Evolutionary conservation across 2,329 filamentous ascomycete genomes (phyloP), one percentile per base, ranked within the genome.

Genomic region (Arthrobotrys conoides): DNA sequence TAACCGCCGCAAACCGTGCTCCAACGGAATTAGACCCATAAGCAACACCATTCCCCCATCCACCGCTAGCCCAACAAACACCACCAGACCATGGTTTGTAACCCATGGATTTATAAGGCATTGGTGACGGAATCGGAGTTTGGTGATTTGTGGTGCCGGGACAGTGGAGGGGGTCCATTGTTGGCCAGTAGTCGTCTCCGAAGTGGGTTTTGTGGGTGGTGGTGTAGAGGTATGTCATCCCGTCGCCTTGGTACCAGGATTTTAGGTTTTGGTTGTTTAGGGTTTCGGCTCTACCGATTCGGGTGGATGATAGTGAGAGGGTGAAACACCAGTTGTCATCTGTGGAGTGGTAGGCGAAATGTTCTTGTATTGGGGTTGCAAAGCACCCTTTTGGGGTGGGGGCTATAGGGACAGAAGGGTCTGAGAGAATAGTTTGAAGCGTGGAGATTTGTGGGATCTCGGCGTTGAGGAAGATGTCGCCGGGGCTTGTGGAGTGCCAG

Each of bases 171-270:
- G 79, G 70, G 27, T 80, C 79, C 79, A 80, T 80, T 0, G 79
- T 80, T 9, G 79, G 65, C 70, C 76, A 80, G 46, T 79, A 80
- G 67, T 79, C 70, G 22, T 80, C 66, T 10, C 38, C 53, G 33
- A 48, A 80, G 44, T 80, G 73, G 0, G 64, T 73, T 57, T 73
- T 72, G 38, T 80, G 72, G 18, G 64, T 65, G 12, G 38, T 14
- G 12, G 76, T 77, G 61, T 80, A 80, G 0, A 80, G 63, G 38
- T 80, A 78, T 24, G 75, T 66, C 69, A 80, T 79, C 0, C 79
- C 79, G 24, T 80, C 79, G 5, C 79, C 79, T 51, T 79, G 79
- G 24, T 80, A 80, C 73, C 73, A 77, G 9, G 30, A 38, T 22
- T 48, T 71, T 5, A 71, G 5, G 46, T 77, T 77, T 14, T 77